phyloP scores from a whole-genome alignment of 306 rosid genomes.

The Vigna hirtella region DNA sequence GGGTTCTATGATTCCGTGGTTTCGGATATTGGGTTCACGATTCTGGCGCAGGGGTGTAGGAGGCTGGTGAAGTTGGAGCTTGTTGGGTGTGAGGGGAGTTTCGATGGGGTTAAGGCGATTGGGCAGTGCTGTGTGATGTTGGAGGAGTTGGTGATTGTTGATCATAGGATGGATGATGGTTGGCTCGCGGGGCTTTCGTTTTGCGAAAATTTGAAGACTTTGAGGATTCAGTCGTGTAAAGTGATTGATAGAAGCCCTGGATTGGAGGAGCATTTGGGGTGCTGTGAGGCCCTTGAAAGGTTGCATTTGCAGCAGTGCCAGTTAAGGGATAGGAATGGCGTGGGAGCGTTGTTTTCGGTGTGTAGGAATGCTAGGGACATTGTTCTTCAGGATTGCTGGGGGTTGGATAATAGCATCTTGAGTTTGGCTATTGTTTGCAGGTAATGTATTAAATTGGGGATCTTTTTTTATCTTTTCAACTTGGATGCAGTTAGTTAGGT shows the following conservation, averaged over 20 bases:
- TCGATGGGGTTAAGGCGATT: constrained; percentile 86
- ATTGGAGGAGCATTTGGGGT: constrained; percentile 69
- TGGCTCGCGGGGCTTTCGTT: constrained; percentile 80
- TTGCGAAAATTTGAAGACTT: constrained; percentile 82
- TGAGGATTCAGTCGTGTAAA: constrained; percentile 70
- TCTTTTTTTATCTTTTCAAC: not conserved
- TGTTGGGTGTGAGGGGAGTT: constrained; percentile 84
- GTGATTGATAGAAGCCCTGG: constrained; percentile 70
- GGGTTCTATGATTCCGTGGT: constrained; percentile 67
- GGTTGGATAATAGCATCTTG: constrained; percentile 67
- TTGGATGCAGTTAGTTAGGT: not conserved
- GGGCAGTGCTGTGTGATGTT: constrained; percentile 90
- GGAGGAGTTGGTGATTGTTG: constrained; percentile 73
- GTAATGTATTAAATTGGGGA: constrained; percentile 42
- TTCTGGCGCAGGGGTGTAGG: constrained; percentile 87
- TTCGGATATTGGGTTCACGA: constrained; percentile 82
- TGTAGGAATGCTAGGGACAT: constrained; percentile 72
- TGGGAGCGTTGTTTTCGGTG: constrained; percentile 59
- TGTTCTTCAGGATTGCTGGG: constrained; percentile 84
- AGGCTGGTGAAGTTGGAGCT: constrained; percentile 89
- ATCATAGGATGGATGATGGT: constrained; percentile 91
- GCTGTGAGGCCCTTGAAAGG: constrained; percentile 72
- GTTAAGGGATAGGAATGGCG: constrained; percentile 60
- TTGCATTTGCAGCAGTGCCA: constrained; percentile 78
- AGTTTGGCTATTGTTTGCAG: constrained; percentile 70